Conservation (phyloP, 1,284 basidiomycete species). For the Albatrellus sp. region DNA sequence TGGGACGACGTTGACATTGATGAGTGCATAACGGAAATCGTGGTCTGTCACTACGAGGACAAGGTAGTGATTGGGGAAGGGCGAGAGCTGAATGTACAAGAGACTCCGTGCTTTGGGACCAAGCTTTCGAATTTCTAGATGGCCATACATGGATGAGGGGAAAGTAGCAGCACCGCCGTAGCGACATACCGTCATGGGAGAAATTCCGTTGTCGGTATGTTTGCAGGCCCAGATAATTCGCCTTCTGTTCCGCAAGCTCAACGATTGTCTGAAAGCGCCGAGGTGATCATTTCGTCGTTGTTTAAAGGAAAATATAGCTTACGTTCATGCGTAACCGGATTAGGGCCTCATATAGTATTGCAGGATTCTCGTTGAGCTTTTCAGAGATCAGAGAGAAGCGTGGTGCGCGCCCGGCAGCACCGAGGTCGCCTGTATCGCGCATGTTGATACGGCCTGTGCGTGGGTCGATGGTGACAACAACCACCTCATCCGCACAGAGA, state of each 20-base stretch:
- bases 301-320: conserved; percentile 13
- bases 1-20: conserved; percentile 39
- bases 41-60: conserved; percentile 68
- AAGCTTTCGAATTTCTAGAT: conserved; percentile 48
- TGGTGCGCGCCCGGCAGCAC: conserved; percentile 54
- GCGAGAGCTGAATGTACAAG: conserved; percentile 60
- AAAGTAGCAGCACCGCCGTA: not conserved
- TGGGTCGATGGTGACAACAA: conserved; percentile 58
- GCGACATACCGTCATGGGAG: conserved; percentile 35
- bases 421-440: conserved; percentile 64
- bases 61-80: conserved; percentile 61
- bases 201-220: conserved; percentile 61
- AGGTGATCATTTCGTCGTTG: not conserved
- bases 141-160: not conserved
- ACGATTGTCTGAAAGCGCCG: conserved; percentile 47
- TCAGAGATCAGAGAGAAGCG: conserved; percentile 44
- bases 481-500: conserved; percentile 61
- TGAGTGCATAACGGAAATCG: conserved; percentile 65
- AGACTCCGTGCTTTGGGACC: conserved; percentile 41
- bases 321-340: conserved; percentile 45
- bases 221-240: conserved; percentile 60
- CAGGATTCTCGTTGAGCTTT: conserved; percentile 52
- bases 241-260: conserved; percentile 65
- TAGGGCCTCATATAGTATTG: conserved; percentile 37
- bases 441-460: conserved; percentile 61